Evolutionary conservation across 371 early-diverging fungal species (phyloP), one percentile per base, ranked within the genome.

Genomic region (Fennellomyces sp.): DNA sequence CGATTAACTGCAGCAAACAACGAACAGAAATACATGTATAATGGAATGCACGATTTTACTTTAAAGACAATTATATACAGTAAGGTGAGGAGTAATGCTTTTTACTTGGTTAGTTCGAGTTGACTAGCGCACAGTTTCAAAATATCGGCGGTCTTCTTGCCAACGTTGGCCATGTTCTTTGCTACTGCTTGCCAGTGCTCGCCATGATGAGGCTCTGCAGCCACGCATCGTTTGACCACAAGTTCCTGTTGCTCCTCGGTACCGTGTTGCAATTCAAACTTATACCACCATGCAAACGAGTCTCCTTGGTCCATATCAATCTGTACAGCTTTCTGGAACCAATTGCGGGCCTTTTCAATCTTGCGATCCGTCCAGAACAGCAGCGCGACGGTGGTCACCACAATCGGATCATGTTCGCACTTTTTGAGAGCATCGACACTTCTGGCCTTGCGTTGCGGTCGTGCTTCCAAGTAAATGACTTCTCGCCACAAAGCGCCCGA

Each of bases 201-300:
- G 30, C 98, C 98, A 67, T 97, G 96, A 47, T 83, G 85, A 8
- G 98, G 98, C 52, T 93, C 93, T 3, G 96, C 91, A 3, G 78
- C 76, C 0, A 82, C 78, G 69, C 94, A 96, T 23, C 84, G 80
- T 39, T 74, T 72, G n/a, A 92, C 73, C 30, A 95, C 77, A 19
- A 79, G 69, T 11, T 73, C 58, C 31, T 86, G 86, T 52, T 77
- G 78, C 30, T 80, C 81, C 52, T 80, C 80, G 12, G 77, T 84
- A 0, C 95, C 93, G 64, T 94, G 88, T 61, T 88, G 82, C 42
- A 74, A 53, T 74, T 98, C 98, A 77, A 97, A 97, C 56, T 90
- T 88, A 59, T 89, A 88, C 87, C 90, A 94, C 94, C 95, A 97
- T 8, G 95, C 97, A 94, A 95, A 98, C 1, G 92, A 84, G 70